Percentiles rank a stretch among this genome's conserved stretches.
phyloP scores from a whole-genome alignment of 768 basidiomycete genomes.

The Podaxis sp. region DNA sequence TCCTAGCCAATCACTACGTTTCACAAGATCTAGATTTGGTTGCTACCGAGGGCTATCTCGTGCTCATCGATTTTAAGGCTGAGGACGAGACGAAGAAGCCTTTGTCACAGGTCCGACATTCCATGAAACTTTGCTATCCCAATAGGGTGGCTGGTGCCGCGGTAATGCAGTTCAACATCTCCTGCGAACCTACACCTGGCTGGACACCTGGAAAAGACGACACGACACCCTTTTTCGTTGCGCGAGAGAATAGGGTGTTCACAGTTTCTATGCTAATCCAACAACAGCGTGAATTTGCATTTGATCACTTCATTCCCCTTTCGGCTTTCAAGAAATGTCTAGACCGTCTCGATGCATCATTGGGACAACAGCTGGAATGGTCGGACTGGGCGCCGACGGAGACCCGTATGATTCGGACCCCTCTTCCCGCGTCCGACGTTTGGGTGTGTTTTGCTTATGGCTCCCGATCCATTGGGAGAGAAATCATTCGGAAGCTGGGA shows the following conservation, averaged over 20 bases:
- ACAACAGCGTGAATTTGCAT: constrained; percentile 20
- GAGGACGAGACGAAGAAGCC: constrained; percentile 27
- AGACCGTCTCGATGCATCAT: constrained; percentile 14
- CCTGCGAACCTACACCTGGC: constrained; percentile 52
- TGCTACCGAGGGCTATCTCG: constrained; percentile 23
- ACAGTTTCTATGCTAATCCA: constrained; percentile 44
- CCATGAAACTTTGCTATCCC: constrained; percentile 44
- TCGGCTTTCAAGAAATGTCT: constrained; percentile 33
- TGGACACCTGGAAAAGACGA: constrained; percentile 37
- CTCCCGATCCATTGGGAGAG: constrained; percentile 30
- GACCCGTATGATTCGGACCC: constrained; percentile 41
- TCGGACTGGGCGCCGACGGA: constrained; percentile 50
- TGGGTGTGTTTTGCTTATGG: constrained; percentile 63
- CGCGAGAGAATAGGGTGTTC: constrained; percentile 42
- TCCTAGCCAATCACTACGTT: constrained; percentile 31
- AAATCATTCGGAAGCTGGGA: constrained; percentile 28
- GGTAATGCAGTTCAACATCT: constrained; percentile 40
- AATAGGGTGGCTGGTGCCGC: constrained; percentile 26
- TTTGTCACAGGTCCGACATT: constrained; percentile 31
- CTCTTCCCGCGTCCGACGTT: constrained; percentile 32
- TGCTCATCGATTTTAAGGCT: constrained; percentile 40
- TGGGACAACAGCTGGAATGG: constrained; percentile 37
- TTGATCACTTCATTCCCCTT: constrained; percentile 44
- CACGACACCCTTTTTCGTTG: constrained; percentile 47
- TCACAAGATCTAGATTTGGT: constrained; percentile 13